Evolutionary conservation across 768 basidiomycete species (phyloP).

Genomic region (Pleurotus giganteus): DNA sequence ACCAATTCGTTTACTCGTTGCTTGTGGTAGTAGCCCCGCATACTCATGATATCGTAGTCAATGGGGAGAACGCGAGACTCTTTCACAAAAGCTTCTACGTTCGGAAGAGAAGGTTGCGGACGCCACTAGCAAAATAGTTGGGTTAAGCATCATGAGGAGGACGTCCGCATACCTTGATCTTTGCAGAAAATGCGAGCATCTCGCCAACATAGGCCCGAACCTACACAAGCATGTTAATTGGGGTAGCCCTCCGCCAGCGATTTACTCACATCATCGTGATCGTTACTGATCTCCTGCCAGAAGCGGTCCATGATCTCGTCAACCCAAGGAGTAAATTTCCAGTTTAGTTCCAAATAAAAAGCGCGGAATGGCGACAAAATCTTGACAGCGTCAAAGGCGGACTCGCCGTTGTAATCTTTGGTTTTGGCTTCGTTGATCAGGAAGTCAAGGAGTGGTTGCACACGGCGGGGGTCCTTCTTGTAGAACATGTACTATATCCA

Average conservation of each 20-base stretch:
- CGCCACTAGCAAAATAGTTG: constrained; percentile 46
- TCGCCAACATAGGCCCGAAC: constrained; percentile 77
- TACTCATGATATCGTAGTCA: constrained; percentile 74
- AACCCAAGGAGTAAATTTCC: constrained; percentile 81
- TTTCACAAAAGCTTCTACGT: constrained; percentile 59
- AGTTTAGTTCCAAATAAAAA: constrained; percentile 70
- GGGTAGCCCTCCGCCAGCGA: constrained; percentile 1
- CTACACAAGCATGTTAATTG: constrained; percentile 31
- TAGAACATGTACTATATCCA: constrained; percentile 65
- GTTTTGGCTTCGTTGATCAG: constrained; percentile 59
- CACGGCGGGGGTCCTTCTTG: constrained; percentile 78
- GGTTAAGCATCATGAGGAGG: background rate
- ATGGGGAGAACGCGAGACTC: constrained; percentile 58
- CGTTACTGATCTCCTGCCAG: constrained; percentile 70
- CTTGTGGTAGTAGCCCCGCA: constrained; percentile 61
- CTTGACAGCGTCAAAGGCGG: constrained; percentile 79
- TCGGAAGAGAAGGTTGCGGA: constrained; percentile 60
- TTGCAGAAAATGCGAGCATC: constrained; percentile 67
- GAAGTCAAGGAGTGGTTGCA: constrained; percentile 77
- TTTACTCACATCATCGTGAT: constrained; percentile 71
- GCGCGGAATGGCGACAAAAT: constrained; percentile 65
- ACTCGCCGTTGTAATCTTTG: constrained; percentile 78
- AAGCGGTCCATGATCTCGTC: constrained; percentile 63
- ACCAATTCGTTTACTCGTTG: constrained; percentile 60
- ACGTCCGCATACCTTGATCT: constrained; percentile 54